Evolutionary conservation across 768 basidiomycete species (phyloP).

Genomic region (Neoboletus magnificus): DNA sequence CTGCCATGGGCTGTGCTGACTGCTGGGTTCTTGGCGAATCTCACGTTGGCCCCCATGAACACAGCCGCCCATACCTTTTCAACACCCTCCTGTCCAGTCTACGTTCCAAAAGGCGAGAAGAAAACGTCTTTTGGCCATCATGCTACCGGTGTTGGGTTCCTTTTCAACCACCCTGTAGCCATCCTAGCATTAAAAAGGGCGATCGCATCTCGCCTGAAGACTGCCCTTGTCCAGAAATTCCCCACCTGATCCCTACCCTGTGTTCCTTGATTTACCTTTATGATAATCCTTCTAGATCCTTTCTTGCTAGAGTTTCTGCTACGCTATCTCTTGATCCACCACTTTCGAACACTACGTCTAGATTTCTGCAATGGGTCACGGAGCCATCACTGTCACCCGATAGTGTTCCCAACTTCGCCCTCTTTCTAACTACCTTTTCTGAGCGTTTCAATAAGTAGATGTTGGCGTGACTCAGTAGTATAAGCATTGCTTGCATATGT

Average conservation of each 20-base stretch:
- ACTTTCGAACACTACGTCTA: neutral
- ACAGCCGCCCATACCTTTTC: neutral
- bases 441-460: neutral
- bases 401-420: neutral
- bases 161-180: constrained; percentile 3
- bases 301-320: neutral
- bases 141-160: constrained; percentile 9
- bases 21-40: constrained; percentile 2
- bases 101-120: neutral
- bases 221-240: neutral
- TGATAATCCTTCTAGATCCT: neutral
- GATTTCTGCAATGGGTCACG: neutral
- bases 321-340: neutral
- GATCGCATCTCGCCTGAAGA: neutral
- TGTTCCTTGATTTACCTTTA: neutral
- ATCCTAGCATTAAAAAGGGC: neutral
- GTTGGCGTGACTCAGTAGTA: too few species aligned
- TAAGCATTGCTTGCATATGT: too few species aligned
- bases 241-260: neutral
- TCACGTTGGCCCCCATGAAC: neutral
- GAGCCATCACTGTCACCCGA: neutral
- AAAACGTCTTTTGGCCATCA: neutral
- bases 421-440: neutral
- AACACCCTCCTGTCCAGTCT: neutral
- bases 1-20: neutral